These are phyloP conservation scores for Fusarium mangiferae DNA, from an alignment of 2,329 filamentous ascomycete species.

Conservation along the genomic window DNA sequence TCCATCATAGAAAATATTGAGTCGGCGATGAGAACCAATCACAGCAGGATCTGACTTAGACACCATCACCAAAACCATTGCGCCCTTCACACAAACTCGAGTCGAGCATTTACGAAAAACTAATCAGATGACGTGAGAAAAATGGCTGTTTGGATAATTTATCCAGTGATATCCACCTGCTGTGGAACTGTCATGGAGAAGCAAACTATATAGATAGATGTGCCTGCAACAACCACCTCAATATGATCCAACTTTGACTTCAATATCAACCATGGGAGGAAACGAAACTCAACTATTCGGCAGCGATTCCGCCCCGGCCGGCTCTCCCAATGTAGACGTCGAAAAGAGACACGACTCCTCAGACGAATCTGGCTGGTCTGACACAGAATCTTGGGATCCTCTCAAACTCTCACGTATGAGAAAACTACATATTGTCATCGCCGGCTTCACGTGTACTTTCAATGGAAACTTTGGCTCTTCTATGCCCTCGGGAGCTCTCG, in stretches of 20 bases:
- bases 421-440: conserved; percentile 49
- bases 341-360: conserved; percentile 28
- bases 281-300: conserved; percentile 13
- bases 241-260: not conserved
- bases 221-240: not conserved
- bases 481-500: conserved; percentile 51
- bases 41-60: not conserved
- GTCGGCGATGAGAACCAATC: conserved; percentile 31
- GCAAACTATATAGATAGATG: conserved; percentile 4
- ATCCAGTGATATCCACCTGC: not conserved
- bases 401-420: conserved; percentile 47
- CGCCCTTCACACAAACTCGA: conserved; percentile 15
- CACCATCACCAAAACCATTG: conserved; percentile 4
- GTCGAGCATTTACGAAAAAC: conserved; percentile 4
- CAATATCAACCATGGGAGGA: conserved; percentile 10
- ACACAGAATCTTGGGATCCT: conserved; percentile 40
- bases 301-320: conserved; percentile 10
- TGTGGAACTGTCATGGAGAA: conserved; percentile 21
- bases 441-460: conserved; percentile 51
- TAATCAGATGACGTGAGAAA: conserved; percentile 12
- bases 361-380: conserved; percentile 33
- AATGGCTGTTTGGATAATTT: not conserved
- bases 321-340: not conserved
- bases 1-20: not conserved
- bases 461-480: conserved; percentile 52